phyloP scores from a whole-genome alignment of 176 grass and related monocot genomes.

The Triticum monococcum region DNA sequence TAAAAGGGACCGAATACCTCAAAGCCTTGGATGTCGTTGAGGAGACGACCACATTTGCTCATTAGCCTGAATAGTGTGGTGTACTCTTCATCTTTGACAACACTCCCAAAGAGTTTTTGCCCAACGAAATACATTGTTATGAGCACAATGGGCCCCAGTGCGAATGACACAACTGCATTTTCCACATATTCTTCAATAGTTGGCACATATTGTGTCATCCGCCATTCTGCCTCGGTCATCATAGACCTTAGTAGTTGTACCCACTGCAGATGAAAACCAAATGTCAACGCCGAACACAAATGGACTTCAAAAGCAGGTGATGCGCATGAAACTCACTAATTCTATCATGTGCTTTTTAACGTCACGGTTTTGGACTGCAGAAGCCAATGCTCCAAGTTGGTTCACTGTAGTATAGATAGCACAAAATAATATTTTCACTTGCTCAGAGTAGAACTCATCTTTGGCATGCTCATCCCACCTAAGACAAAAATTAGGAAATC shows the following conservation, averaged over 20 bases:
- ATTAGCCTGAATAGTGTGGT: constrained; percentile 48
- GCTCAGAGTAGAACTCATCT: constrained; percentile 46
- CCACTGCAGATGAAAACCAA: constrained; percentile 42
- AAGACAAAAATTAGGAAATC: neutral
- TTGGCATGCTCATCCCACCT: constrained; percentile 63
- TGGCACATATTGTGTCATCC: constrained; percentile 32
- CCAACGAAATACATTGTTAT: constrained; percentile 61
- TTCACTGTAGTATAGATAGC: constrained; percentile 49
- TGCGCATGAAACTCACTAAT: constrained; percentile 41
- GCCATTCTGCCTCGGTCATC: constrained; percentile 67
- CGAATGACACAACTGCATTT: constrained; percentile 62
- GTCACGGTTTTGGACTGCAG: constrained; percentile 39
- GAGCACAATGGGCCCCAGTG: constrained; percentile 59
- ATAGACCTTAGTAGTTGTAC: constrained; percentile 52
- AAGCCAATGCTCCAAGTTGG: constrained; percentile 53
- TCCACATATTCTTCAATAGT: constrained; percentile 48
- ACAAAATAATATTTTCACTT: constrained; percentile 65
- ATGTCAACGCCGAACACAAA: neutral
- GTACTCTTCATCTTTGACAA: constrained; percentile 45
- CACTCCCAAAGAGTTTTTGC: constrained; percentile 34
- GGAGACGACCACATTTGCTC: constrained; percentile 55
- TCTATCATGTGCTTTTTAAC: constrained; percentile 52
- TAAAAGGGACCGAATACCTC: constrained; percentile 36
- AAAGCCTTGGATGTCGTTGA: constrained; percentile 56
- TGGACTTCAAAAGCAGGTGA: neutral